A percentile compares a stretch with the other conserved stretches of the same genome.
Conservation (phyloP, 768 basidiomycete species). For the Boletus rubescentipes region DNA sequence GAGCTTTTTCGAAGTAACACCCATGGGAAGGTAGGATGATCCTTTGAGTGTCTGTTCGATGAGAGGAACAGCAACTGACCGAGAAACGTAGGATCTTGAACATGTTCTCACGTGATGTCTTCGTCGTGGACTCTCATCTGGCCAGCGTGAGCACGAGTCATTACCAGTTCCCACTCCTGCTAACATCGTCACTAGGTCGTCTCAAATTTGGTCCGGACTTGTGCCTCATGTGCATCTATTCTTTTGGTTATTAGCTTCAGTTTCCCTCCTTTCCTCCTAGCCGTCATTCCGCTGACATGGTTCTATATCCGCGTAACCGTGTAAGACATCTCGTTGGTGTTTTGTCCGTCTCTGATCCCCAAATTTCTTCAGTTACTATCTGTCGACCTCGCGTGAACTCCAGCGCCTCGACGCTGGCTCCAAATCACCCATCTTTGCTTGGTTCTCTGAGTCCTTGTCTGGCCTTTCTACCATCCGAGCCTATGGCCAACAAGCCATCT, state of each 20-base stretch:
- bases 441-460: constrained; percentile 75
- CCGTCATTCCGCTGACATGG: constrained; percentile 72
- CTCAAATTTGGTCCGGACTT: constrained; percentile 65
- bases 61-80: background rate
- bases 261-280: constrained; percentile 80
- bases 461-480: constrained; percentile 85
- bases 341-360: background rate
- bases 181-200: constrained; percentile 44
- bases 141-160: constrained; percentile 45
- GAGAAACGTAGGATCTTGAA: constrained; percentile 66
- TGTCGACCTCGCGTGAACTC: constrained; percentile 82
- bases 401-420: constrained; percentile 89
- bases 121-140: constrained; percentile 82
- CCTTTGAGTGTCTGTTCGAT: background rate
- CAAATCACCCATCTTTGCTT: constrained; percentile 87
- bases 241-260: constrained; percentile 73
- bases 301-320: constrained; percentile 80
- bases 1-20: constrained; percentile 89
- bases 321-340: constrained; percentile 40
- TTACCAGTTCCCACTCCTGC: background rate
- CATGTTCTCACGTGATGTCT: constrained; percentile 86
- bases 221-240: constrained; percentile 57
- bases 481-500: constrained; percentile 67
- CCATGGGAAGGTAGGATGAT: constrained; percentile 65
- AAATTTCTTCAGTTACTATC: constrained; percentile 63